A percentile compares a stretch with the other conserved stretches of the same genome.
Conservation (phyloP, 768 basidiomycete species). For the Hemileccinum impolitum region DNA sequence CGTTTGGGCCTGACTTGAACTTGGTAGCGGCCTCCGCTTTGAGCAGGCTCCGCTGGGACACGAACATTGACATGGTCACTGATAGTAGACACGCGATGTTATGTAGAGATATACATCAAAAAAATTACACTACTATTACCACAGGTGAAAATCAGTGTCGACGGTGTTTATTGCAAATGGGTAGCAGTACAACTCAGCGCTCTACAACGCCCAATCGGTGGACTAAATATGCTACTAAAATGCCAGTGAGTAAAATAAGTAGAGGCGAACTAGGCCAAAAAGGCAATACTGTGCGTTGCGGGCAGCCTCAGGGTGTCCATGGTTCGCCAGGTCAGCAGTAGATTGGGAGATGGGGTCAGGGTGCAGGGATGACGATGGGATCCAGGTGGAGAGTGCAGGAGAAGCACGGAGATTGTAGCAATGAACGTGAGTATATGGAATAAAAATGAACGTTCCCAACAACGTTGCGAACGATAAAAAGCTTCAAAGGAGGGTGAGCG, state of each 20-base stretch:
- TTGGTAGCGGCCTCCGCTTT: slow-evolving; percentile 77
- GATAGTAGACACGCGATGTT: neutral
- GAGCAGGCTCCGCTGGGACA: slow-evolving; percentile 77
- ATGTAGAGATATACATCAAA: slow-evolving; percentile 14
- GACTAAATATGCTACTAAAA: slow-evolving; percentile 33
- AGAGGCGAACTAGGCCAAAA: slow-evolving; percentile 15
- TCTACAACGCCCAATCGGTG: slow-evolving; percentile 28
- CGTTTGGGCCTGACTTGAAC: slow-evolving; percentile 1
- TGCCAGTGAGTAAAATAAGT: slow-evolving; percentile 31
- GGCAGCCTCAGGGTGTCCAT: slow-evolving; percentile 2
- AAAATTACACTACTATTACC: slow-evolving; percentile 6
- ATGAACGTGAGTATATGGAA: slow-evolving; percentile 25
- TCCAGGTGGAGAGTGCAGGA: slow-evolving; percentile 28
- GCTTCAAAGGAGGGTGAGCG: slow-evolving; percentile 18
- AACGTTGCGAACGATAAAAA: slow-evolving; percentile 21
- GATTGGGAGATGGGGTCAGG: slow-evolving; percentile 11
- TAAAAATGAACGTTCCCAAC: slow-evolving; percentile 27
- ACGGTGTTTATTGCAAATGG: slow-evolving; percentile 24
- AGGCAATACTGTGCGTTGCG: slow-evolving; percentile 17
- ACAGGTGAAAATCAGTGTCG: slow-evolving; percentile 7
- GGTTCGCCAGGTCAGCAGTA: slow-evolving; percentile 16
- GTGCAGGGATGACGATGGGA: slow-evolving; percentile 13
- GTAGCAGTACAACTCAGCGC: slow-evolving; percentile 32
- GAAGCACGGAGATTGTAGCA: slow-evolving; percentile 27
- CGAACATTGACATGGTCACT: slow-evolving; percentile 28